These are phyloP conservation scores for Xylaria sp. DNA, from an alignment of 495 filamentous ascomycete species.

Conservation along the genomic window DNA sequence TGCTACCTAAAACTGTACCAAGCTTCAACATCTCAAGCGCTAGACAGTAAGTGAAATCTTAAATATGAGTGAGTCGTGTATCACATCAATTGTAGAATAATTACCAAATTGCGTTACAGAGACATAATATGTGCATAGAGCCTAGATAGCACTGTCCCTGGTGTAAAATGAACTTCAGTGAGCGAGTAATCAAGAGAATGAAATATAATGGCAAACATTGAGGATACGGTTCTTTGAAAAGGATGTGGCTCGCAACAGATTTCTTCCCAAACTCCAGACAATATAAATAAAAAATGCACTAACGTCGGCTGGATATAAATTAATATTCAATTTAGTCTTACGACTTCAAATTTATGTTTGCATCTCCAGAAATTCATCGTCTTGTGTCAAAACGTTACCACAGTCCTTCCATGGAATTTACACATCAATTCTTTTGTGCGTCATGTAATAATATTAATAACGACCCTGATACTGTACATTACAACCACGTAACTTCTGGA, in stretches of 20 bases:
- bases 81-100: background rate
- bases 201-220: background rate
- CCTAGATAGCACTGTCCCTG: background rate
- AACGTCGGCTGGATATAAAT: background rate
- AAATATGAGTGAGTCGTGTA: background rate
- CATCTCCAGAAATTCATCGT: background rate
- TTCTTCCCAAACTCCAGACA: background rate
- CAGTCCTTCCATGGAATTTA: background rate
- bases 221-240: background rate
- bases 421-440: background rate
- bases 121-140: background rate
- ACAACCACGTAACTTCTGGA: background rate
- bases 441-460: background rate
- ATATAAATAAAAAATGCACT: background rate
- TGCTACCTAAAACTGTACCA: background rate
- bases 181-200: background rate
- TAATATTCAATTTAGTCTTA: background rate
- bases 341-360: background rate
- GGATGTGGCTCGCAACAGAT: background rate
- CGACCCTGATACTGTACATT: background rate
- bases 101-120: background rate
- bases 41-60: background rate
- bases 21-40: background rate
- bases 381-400: background rate
- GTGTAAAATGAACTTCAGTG: background rate